Evolutionary conservation across 2,329 filamentous ascomycete species (phyloP), one percentile per base, ranked within the genome.

Genomic region (Chaetomium sp.): DNA sequence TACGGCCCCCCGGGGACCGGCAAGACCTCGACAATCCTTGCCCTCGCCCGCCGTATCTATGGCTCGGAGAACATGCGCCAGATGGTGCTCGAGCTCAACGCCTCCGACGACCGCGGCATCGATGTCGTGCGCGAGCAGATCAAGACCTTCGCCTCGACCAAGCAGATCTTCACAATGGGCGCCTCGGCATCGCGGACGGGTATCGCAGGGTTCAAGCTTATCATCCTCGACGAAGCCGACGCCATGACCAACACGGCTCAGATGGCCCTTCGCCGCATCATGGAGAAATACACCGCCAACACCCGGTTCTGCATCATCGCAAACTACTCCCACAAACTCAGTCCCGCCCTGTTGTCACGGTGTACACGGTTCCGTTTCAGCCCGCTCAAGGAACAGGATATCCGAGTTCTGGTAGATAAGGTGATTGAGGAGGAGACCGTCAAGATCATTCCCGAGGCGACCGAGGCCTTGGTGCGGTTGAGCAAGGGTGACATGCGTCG

Each of bases 251-350:
- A 92, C 61, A 96, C 94, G 0, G 95, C 95, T 6, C 95, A 99
- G 78, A 99, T 99, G 94, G 95, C 95, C 0, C 82, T 99, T 62
- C 87, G 95, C 67, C 84, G 95, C 56, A 98, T 99, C 74, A 99
- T 99, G 95, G 95, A 99, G 76, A 97, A 97, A 80, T 99, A 99
- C 80, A 99, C 95, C 0, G 91, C 91, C 66, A 99, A 99, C 80
- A 97, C 95, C 2, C 85, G 95, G 60, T 99, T 99, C 80, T 98
- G 94, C 80, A 92, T 99, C 75, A 98, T 99, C 72, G 95, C 95
- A 72, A 99, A 99, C 79, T 99, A 99, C 78, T 95, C 95, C 33
- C 95, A 99, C 81, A 99, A 99, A 78, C 87, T 99, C 47, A 96
- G 92, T 13, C 94, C 95, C 0, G 95, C 95, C 0, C 82, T 99